Conservation (phyloP, 305 asterid genomes). For the Fraxinus latifolia region DNA sequence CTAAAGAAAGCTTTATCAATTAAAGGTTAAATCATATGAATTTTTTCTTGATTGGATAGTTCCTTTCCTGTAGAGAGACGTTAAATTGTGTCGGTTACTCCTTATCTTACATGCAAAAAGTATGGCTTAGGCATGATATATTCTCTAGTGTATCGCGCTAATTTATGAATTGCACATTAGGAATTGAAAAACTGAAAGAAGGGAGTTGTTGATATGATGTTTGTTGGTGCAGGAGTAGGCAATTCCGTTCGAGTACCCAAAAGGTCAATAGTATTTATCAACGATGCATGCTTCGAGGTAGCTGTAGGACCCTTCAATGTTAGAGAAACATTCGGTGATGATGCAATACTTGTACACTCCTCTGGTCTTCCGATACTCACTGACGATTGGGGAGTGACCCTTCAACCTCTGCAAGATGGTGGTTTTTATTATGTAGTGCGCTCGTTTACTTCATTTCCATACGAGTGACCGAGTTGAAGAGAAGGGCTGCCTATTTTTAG, state of each 20-base stretch:
- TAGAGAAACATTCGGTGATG: conserved; percentile 76
- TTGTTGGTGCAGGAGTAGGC: conserved; percentile 36
- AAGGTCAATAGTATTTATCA: conserved; percentile 70
- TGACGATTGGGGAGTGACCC: conserved; percentile 76
- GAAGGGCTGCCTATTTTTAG: neutral
- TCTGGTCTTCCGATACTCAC: conserved; percentile 76
- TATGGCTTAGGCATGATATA: neutral
- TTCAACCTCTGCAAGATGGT: conserved; percentile 80
- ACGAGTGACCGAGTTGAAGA: neutral
- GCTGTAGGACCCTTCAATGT: conserved; percentile 65
- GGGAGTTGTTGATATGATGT: conserved; percentile 31
- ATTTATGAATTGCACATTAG: neutral
- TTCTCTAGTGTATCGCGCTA: neutral
- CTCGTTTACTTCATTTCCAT: neutral
- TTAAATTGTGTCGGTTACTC: neutral
- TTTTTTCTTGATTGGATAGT: neutral
- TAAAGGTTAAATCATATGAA: neutral
- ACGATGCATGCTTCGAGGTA: conserved; percentile 85
- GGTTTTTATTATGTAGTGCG: conserved; percentile 74
- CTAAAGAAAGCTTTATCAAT: neutral
- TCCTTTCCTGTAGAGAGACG: neutral
- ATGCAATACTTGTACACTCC: conserved; percentile 67
- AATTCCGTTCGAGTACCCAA: conserved; percentile 26
- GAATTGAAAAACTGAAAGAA: neutral
- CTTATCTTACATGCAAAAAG: neutral